Conservation (phyloP, 306 rosid species). For the Acacia acuminata region DNA sequence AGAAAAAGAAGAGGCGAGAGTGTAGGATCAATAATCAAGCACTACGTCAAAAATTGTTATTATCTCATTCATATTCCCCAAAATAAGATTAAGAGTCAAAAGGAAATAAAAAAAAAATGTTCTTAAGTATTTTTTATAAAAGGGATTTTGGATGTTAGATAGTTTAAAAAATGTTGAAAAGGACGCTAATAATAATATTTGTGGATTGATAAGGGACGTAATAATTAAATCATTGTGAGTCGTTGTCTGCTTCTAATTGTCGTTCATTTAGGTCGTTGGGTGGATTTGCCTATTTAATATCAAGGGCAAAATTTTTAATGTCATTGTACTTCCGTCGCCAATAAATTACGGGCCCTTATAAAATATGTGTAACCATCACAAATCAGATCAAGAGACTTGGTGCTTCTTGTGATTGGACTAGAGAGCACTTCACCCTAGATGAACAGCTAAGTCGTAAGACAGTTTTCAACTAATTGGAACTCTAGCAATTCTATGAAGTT, state of each 20-base stretch:
- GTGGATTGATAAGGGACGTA: no score
- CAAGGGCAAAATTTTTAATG: not conserved
- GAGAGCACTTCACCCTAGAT: conserved; percentile 96
- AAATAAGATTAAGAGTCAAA: no score
- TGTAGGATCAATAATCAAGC: no score
- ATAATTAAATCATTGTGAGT: not conserved
- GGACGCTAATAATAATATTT: no score
- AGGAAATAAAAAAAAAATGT: no score
- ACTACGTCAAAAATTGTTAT: no score
- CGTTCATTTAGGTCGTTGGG: not conserved
- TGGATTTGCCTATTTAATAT: not conserved
- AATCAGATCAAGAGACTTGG: conserved; percentile 99
- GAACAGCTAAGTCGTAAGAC: conserved; percentile 99
- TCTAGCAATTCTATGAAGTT: no score
- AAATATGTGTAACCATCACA: conserved; percentile 90
- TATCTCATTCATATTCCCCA: no score
- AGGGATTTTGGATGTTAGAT: no score
- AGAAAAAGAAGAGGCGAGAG: no score
- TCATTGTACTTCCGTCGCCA: not conserved
- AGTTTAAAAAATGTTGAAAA: no score
- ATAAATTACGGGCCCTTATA: conserved; percentile 20
- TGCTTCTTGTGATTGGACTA: conserved; percentile 97
- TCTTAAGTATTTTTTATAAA: no score
- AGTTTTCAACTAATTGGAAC: conserved; percentile 38
- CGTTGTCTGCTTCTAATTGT: not conserved